These are phyloP conservation scores for Lachancea mirantina DNA, from an alignment of 805 yeast species.

Conservation along the genomic window DNA sequence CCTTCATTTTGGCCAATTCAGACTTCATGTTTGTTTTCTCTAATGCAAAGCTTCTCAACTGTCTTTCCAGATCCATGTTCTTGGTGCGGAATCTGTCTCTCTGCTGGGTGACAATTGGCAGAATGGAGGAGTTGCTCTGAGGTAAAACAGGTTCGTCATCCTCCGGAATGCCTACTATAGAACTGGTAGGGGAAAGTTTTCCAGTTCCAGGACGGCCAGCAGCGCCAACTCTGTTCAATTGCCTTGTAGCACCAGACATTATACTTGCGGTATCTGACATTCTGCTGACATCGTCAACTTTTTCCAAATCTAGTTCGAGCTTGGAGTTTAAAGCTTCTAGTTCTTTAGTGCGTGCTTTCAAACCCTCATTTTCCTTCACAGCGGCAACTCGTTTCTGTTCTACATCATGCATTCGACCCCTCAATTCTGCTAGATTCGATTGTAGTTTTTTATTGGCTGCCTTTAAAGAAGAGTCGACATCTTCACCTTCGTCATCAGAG, in stretches of 20 bases:
- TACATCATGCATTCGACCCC: constrained; percentile 51
- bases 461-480: constrained; percentile 53
- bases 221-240: constrained; percentile 27
- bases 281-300: constrained; percentile 41
- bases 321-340: constrained; percentile 45
- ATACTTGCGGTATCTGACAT: constrained; percentile 52
- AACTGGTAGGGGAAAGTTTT: constrained; percentile 45
- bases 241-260: constrained; percentile 51
- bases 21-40: constrained; percentile 54
- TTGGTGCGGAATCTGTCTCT: constrained; percentile 87
- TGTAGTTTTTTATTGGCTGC: constrained; percentile 68
- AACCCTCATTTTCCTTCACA: constrained; percentile 31
- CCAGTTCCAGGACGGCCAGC: constrained; percentile 28
- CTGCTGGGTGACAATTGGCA: constrained; percentile 89
- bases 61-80: constrained; percentile 78
- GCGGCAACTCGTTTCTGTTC: constrained; percentile 36
- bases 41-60: constrained; percentile 50
- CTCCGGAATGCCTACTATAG: constrained; percentile 41
- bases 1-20: constrained; percentile 55
- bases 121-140: constrained; percentile 41
- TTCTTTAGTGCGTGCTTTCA: constrained; percentile 35
- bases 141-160: constrained; percentile 22
- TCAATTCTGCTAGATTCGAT: constrained; percentile 56
- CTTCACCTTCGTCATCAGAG: constrained; percentile 32
- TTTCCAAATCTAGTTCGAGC: constrained; percentile 68